These are phyloP conservation scores for Tagetes patula DNA, from an alignment of 129 eudicot species.

Conservation along the genomic window DNA sequence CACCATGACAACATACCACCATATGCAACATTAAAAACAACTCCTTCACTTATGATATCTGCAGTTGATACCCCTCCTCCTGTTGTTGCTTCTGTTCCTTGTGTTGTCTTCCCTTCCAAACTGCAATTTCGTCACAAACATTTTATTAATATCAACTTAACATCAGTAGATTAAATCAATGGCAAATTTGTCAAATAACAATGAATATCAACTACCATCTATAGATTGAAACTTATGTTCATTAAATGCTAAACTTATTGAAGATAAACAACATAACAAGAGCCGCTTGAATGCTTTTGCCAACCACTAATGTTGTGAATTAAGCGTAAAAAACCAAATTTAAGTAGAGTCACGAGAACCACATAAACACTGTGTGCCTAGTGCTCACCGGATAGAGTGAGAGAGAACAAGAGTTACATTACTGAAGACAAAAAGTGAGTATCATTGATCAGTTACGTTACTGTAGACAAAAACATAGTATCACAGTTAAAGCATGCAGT, in stretches of 20 bases:
- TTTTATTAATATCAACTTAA: not conserved
- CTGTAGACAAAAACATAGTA: too few species aligned
- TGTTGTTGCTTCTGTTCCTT: slow-evolving; percentile 20
- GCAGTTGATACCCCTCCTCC: slow-evolving; percentile 39
- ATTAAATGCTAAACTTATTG: not conserved
- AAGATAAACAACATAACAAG: not conserved
- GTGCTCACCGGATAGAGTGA: too few species aligned
- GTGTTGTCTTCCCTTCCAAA: slow-evolving; percentile 34
- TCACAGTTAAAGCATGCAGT: too few species aligned
- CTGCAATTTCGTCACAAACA: slow-evolving; percentile 24
- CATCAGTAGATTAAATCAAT: not conserved
- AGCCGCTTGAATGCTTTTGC: not conserved
- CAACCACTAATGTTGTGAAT: not conserved
- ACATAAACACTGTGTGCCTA: too few species aligned
- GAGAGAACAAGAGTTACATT: too few species aligned
- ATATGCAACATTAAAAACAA: slow-evolving; percentile 18
- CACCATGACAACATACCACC: slow-evolving; percentile 24
- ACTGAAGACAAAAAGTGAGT: too few species aligned
- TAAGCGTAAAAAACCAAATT: not conserved
- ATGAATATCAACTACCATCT: not conserved
- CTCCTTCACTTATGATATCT: slow-evolving; percentile 36
- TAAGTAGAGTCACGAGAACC: too few species aligned
- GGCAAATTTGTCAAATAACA: not conserved
- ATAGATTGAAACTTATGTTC: not conserved
- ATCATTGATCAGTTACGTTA: too few species aligned